Evolutionary conservation across 768 basidiomycete genomes (phyloP).

Genomic region (Lactarius akahatsu): DNA sequence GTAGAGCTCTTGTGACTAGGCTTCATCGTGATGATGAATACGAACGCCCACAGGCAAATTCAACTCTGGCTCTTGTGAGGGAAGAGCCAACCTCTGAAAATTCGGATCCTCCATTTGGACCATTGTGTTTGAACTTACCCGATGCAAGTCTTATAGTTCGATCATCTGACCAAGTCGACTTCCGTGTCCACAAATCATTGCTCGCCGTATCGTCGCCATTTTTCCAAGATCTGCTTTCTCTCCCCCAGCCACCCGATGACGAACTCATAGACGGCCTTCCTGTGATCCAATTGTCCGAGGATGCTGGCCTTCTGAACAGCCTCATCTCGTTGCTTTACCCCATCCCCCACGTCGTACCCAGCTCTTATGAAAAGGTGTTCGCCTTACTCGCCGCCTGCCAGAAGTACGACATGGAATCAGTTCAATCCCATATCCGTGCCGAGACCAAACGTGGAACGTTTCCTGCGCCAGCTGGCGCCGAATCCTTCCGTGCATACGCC

Average conservation of each 20-base stretch:
- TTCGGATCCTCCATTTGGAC: neutral
- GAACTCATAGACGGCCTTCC: constrained; percentile 14
- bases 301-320: constrained; percentile 8
- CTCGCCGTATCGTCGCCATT: constrained; percentile 35
- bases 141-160: constrained; percentile 31
- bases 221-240: constrained; percentile 35
- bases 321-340: constrained; percentile 12
- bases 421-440: constrained; percentile 1
- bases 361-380: constrained; percentile 6
- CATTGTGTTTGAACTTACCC: neutral
- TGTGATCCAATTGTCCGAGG: constrained; percentile 16
- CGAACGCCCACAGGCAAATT: neutral
- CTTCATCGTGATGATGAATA: no score
- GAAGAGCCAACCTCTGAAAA: neutral
- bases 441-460: neutral
- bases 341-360: neutral
- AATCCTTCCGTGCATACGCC: constrained; percentile 26
- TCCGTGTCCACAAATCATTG: constrained; percentile 34
- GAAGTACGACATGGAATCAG: constrained; percentile 32
- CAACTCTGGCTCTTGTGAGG: neutral
- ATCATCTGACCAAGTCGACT: constrained; percentile 33
- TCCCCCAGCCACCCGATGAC: constrained; percentile 23
- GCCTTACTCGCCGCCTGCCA: constrained; percentile 23
- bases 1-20: neutral
- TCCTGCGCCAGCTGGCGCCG: constrained; percentile 1